Base-by-base conservation (phyloP, 1,139 yeast species). In the Candida smagusa region DNA sequence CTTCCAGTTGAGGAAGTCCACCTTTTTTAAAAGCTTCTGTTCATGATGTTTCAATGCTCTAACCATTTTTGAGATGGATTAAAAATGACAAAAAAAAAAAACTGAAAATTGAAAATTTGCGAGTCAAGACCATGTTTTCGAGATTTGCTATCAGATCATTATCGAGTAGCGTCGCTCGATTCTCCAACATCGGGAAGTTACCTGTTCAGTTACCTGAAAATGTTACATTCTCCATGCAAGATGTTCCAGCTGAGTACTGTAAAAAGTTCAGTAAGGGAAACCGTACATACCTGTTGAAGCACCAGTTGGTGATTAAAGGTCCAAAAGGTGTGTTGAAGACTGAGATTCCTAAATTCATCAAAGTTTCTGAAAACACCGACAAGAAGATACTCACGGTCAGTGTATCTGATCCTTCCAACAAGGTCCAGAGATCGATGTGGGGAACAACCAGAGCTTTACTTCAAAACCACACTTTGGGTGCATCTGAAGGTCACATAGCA, bases 1-100 rank as follows among this genome's bases (percentile, higher is more conserved):
- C 61, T 92, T 92, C 96, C 97, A 94, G 62, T 92, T 95, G 39
- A 89, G 85, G 68, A 94, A 88, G 60, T 92, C 97, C 42, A 92
- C 97, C 64, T 92, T 94, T 71, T 87, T 90, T 54, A 92, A 78
- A 57, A 92, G 79, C 67, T 89, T 90, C 72, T 86, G 83, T 74
- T 92, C 98, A 65, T 92, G 98, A 67, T 86, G 89, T 61, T 92
- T 94, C 46, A 92, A 77, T 53, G 85, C 78, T 62, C 98, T 79
- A 40, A 88, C 97, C 97, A 90, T 90, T 22, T 39, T 63, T 35
- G 26, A 8, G 22, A 4, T 24, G 16, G 12, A 32, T 4, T 24
- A 24, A 9, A 24, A 11, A 24, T 9, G 12, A 24, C 27, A 9
- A 24, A 9, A 24, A 24, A 9, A 24, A 24, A 24, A 22, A 22